These are phyloP conservation scores for Imleria badia DNA, from an alignment of 768 basidiomycete species.

Conservation along the genomic window DNA sequence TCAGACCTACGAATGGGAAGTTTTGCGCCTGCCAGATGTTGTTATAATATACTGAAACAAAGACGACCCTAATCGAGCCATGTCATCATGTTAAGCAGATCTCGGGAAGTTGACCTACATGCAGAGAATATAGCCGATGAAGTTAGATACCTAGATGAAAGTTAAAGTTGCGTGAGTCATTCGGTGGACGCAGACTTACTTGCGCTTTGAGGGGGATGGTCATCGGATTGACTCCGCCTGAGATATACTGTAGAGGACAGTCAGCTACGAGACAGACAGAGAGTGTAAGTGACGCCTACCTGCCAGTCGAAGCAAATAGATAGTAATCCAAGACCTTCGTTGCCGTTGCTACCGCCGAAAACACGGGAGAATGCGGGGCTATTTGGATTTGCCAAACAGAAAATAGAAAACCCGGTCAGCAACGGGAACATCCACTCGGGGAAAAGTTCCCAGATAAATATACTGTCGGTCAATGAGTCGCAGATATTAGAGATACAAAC, in stretches of 20 bases:
- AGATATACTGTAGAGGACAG: constrained; percentile 21
- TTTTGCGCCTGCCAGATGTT: constrained; percentile 59
- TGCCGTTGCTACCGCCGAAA: constrained; percentile 65
- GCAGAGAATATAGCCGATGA: constrained; percentile 54
- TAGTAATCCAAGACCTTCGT: constrained; percentile 64
- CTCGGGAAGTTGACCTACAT: constrained; percentile 36
- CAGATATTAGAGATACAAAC: not conserved
- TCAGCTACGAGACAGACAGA: not conserved
- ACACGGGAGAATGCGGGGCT: constrained; percentile 37
- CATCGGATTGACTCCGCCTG: constrained; percentile 44
- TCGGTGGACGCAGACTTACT: constrained; percentile 11
- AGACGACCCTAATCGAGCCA: constrained; percentile 34
- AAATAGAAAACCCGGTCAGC: constrained; percentile 59
- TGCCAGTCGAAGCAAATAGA: constrained; percentile 62
- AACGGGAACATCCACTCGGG: constrained; percentile 50
- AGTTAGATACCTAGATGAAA: constrained; percentile 38
- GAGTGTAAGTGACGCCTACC: constrained; percentile 26
- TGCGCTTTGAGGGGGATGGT: constrained; percentile 57
- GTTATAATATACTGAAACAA: constrained; percentile 38
- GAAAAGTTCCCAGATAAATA: constrained; percentile 29
- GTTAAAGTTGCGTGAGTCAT: not conserved
- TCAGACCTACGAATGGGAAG: constrained; percentile 56
- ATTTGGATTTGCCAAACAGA: constrained; percentile 54
- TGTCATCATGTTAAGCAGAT: not conserved
- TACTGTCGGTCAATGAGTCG: constrained; percentile 28